Conservation (phyloP, 441 rosid genomes). For the Erysimum cheiri region DNA sequence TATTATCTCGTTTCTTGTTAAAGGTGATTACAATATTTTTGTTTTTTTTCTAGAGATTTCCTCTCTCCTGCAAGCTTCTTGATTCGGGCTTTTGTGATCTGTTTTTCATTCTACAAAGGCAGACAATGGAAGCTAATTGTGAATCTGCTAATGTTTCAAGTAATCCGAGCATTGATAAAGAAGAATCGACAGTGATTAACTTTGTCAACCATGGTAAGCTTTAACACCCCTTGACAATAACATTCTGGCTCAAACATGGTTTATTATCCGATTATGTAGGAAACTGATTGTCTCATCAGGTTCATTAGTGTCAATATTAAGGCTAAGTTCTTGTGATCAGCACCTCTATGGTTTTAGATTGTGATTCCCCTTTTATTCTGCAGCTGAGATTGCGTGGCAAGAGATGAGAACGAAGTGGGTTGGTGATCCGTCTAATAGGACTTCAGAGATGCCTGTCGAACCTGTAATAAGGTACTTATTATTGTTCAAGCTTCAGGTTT, state of each 20-base stretch:
- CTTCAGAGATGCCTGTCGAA: constrained; percentile 51
- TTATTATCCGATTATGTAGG: neutral
- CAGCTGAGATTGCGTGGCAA: constrained; percentile 66
- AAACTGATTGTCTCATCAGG: neutral
- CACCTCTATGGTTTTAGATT: neutral
- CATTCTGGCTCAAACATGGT: neutral
- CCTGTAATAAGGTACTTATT: constrained; percentile 57
- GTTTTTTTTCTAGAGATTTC: neutral
- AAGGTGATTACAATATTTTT: neutral
- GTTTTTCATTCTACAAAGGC: constrained; percentile 11
- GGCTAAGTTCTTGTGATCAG: neutral
- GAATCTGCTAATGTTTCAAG: constrained; percentile 35
- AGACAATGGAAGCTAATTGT: constrained; percentile 35
- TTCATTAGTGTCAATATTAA: neutral
- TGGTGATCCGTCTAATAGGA: constrained; percentile 56
- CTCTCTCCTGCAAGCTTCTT: constrained; percentile 13
- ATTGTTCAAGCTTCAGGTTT: constrained; percentile 25
- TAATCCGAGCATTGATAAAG: constrained; percentile 16
- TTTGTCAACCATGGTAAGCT: constrained; percentile 44
- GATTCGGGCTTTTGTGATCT: neutral
- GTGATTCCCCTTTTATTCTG: constrained; percentile 19
- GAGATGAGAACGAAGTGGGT: constrained; percentile 64
- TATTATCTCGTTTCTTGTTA: neutral
- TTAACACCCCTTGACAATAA: neutral
- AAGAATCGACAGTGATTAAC: constrained; percentile 29